A percentile compares a stretch with the other conserved stretches of the same genome.
Conservation (phyloP, 139 green algal species). For the Volvox reticuliferus region DNA sequence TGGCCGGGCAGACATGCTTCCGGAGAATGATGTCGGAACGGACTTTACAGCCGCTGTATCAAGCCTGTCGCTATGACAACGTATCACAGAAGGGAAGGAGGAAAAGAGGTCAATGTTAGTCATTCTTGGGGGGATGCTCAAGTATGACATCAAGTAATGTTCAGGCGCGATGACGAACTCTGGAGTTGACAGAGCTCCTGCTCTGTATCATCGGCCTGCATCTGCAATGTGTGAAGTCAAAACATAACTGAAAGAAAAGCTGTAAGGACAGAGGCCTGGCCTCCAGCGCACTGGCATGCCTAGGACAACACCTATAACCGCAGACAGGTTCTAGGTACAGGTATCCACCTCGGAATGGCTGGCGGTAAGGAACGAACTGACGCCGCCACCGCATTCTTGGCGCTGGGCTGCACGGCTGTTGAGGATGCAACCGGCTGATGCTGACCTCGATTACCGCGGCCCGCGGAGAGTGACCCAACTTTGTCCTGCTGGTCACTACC, state of each 20-base stretch:
- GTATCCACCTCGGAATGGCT: conserved; percentile 6
- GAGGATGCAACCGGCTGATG: neutral
- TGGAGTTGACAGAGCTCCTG: too few species aligned
- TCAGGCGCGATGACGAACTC: too few species aligned
- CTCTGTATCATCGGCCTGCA: neutral
- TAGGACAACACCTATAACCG: neutral
- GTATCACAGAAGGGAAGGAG: neutral
- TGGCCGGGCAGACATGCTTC: conserved; percentile 26
- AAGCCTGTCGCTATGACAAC: neutral
- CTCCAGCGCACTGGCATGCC: neutral
- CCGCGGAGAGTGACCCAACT: neutral
- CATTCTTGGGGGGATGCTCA: too few species aligned
- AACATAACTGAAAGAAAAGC: neutral
- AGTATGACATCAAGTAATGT: too few species aligned
- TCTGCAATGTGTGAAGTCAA: neutral
- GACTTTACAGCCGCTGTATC: neutral
- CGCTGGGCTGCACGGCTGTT: too few species aligned
- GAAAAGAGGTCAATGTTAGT: too few species aligned
- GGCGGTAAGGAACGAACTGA: neutral
- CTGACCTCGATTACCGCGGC: conserved; percentile 14
- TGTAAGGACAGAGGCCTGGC: neutral
- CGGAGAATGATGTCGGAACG: neutral
- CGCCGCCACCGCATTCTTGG: too few species aligned
- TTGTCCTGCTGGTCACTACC: conserved; percentile 8
- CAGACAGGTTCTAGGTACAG: neutral